Conservation (phyloP, 2,329 filamentous ascomycete genomes). For the Scolecobasidium constrictum region DNA sequence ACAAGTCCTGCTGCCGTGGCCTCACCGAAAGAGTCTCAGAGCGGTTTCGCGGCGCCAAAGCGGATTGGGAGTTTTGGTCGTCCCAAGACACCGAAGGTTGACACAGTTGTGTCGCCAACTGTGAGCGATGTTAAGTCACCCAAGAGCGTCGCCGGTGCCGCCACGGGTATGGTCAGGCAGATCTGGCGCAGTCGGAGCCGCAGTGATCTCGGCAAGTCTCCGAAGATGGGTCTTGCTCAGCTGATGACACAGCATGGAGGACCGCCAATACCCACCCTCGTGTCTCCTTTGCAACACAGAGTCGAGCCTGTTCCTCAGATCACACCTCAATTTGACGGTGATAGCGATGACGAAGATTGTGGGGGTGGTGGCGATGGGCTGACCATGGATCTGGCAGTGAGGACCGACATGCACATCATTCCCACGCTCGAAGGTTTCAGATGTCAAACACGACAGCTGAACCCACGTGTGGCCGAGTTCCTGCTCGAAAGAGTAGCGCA, state of each 20-base stretch:
- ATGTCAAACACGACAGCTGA: constrained; percentile 59
- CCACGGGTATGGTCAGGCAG: constrained; percentile 27
- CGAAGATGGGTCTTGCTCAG: constrained; percentile 33
- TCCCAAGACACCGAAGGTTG: constrained; percentile 28
- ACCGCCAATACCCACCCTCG: constrained; percentile 45
- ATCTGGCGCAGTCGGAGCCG: constrained; percentile 44
- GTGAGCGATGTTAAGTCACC: constrained; percentile 45
- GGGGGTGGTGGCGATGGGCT: constrained; percentile 41
- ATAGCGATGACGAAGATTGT: constrained; percentile 26
- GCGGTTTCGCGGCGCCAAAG: constrained; percentile 17
- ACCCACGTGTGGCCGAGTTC: constrained; percentile 57
- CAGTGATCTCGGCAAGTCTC: constrained; percentile 42
- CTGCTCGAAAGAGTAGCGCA: constrained; percentile 73
- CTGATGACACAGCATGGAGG: constrained; percentile 48
- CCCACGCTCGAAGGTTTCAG: constrained; percentile 69
- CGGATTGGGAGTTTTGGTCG: constrained; percentile 30
- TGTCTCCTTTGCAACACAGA: constrained; percentile 26
- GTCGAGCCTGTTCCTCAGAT: background rate
- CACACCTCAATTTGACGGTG: constrained; percentile 9
- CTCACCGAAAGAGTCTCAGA: background rate
- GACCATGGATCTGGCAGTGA: constrained; percentile 49
- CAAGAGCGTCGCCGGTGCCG: constrained; percentile 27
- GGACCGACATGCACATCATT: constrained; percentile 52
- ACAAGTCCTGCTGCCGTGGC: background rate
- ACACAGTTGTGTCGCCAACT: constrained; percentile 27